These are phyloP conservation scores for Spiromastix sp. DNA, from an alignment of 2,329 filamentous ascomycete species.

Conservation along the genomic window DNA sequence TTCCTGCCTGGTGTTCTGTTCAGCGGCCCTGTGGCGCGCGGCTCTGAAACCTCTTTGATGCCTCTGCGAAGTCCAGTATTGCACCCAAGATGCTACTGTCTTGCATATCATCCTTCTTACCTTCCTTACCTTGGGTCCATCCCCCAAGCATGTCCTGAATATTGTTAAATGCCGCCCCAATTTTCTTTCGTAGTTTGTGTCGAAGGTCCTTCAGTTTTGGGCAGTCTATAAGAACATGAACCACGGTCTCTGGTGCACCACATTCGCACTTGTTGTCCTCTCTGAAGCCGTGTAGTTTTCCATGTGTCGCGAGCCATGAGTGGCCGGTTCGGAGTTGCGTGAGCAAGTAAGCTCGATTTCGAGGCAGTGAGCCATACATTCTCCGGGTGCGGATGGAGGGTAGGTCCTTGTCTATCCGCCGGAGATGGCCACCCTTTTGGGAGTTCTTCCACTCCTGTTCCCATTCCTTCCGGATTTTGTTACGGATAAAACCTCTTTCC, in stretches of 20 bases:
- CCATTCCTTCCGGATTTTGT: not conserved
- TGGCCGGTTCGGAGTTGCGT: not conserved
- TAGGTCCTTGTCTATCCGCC: not conserved
- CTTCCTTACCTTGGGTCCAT: not conserved
- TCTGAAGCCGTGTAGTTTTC: not conserved
- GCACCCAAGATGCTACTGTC: not conserved
- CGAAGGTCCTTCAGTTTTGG: not conserved
- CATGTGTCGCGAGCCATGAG: not conserved
- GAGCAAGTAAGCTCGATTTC: too few species aligned
- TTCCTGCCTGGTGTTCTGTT: too few species aligned
- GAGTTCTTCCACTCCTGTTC: not conserved
- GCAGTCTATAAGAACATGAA: not conserved
- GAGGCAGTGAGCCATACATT: too few species aligned
- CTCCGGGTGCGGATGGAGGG: too few species aligned
- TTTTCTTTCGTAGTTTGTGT: not conserved
- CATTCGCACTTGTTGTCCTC: not conserved
- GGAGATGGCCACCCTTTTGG: not conserved
- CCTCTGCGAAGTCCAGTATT: constrained; percentile 14
- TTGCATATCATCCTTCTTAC: not conserved
- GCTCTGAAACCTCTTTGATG: constrained; percentile 14
- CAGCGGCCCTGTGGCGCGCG: constrained; percentile 9
- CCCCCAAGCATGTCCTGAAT: not conserved
- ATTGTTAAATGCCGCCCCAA: not conserved
- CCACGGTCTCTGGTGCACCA: not conserved
- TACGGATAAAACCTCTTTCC: not conserved